These are phyloP conservation scores for Epichloe brachyelytri DNA, from an alignment of 2,329 filamentous ascomycete species.

Conservation along the genomic window DNA sequence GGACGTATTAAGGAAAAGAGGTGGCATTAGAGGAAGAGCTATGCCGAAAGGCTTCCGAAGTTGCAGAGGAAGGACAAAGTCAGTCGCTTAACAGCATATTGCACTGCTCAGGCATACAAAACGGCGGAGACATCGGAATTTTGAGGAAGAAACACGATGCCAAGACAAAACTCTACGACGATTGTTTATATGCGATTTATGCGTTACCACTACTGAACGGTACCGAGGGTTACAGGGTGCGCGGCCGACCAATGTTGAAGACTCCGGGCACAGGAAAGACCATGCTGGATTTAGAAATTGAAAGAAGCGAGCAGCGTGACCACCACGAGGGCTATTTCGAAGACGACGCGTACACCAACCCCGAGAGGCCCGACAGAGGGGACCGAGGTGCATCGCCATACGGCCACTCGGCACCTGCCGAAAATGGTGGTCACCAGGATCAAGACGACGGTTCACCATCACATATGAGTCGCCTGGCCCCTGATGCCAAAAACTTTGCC, in stretches of 20 bases:
- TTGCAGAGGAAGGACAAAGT: conserved; percentile 75
- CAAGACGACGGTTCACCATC: conserved; percentile 30
- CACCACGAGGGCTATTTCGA: conserved; percentile 88
- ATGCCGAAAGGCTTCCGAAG: conserved; percentile 87
- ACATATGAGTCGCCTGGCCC: conserved; percentile 46
- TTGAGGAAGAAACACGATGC: conserved; percentile 77
- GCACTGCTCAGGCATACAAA: conserved; percentile 88
- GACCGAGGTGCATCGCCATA: conserved; percentile 18
- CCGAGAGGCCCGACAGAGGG: conserved; percentile 19
- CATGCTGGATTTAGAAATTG: conserved; percentile 87
- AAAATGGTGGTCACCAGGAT: conserved; percentile 17
- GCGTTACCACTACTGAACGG: conserved; percentile 81
- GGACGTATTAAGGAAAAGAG: conserved; percentile 48
- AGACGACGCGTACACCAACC: conserved; percentile 45
- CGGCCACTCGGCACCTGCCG: conserved; percentile 16
- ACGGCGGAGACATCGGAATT: conserved; percentile 81
- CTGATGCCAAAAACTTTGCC: conserved; percentile 66
- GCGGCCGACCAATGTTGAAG: conserved; percentile 83
- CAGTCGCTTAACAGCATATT: conserved; percentile 86
- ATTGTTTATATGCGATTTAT: conserved; percentile 93
- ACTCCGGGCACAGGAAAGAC: conserved; percentile 82
- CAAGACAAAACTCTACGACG: conserved; percentile 92
- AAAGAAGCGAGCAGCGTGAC: conserved; percentile 77
- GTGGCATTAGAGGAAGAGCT: conserved; percentile 62
- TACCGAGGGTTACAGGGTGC: conserved; percentile 71